Conservation (phyloP, 768 basidiomycete genomes). For the Boletus vinaceobasis region DNA sequence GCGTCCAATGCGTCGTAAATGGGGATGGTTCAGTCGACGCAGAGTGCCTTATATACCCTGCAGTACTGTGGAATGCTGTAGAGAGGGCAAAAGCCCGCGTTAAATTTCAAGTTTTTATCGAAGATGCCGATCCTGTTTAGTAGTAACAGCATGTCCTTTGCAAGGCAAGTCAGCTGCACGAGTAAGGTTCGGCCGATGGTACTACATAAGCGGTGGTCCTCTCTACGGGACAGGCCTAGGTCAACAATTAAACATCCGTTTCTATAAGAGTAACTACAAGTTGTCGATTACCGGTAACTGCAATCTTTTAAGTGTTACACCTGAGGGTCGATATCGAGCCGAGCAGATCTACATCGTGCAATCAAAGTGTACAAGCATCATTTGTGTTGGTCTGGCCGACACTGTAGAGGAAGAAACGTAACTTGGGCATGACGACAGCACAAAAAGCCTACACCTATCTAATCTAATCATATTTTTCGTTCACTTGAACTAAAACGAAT, state of each 20-base stretch:
- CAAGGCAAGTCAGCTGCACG: too few relatives aligned
- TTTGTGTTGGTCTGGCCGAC: not conserved
- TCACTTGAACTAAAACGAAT: constrained; percentile 21
- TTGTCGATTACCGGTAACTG: not conserved
- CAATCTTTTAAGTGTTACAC: not conserved
- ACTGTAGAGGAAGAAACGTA: not conserved
- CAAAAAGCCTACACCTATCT: constrained; percentile 24
- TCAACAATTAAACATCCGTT: not conserved
- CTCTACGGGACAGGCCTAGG: too few relatives aligned
- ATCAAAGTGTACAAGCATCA: not conserved
- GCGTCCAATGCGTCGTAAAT: too few relatives aligned
- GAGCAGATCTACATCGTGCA: not conserved
- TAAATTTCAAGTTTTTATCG: too few relatives aligned
- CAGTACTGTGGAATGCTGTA: too few relatives aligned
- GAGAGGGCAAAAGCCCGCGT: too few relatives aligned
- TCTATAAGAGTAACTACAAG: not conserved
- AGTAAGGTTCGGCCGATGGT: too few relatives aligned
- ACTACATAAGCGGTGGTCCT: too few relatives aligned
- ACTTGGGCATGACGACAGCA: constrained; percentile 4
- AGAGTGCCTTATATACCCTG: too few relatives aligned
- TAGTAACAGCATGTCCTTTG: too few relatives aligned
- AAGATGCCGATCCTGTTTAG: too few relatives aligned
- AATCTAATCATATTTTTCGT: constrained; percentile 10
- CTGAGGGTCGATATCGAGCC: not conserved
- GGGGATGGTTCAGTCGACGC: too few relatives aligned